phyloP scores from a whole-genome alignment of 352 stramenopile genomes.

The Phytopythium aichiense region DNA sequence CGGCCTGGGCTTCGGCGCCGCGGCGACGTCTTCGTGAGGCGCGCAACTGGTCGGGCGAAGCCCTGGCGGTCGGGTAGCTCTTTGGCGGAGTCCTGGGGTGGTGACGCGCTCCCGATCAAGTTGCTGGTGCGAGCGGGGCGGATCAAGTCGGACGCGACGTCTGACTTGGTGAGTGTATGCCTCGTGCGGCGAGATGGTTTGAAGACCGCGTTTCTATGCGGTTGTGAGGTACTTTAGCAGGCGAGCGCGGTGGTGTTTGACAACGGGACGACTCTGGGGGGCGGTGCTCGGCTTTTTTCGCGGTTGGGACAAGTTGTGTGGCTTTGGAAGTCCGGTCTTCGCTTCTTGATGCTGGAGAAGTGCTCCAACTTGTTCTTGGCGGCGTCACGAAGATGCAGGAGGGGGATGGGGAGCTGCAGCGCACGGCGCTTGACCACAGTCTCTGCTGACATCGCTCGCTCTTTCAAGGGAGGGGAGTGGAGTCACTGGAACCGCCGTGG shows the following conservation, averaged over 20 bases:
- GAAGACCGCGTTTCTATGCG: too few species aligned
- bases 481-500: too few species aligned
- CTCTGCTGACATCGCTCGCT: too few species aligned
- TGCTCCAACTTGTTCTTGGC: not conserved
- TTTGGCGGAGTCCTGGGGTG: not conserved
- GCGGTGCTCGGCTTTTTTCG: not conserved
- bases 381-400: not conserved
- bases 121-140: not conserved
- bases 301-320: not conserved
- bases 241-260: not conserved
- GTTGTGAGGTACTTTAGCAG: not conserved
- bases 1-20: not conserved
- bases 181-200: too few species aligned
- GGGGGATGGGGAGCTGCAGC: too few species aligned
- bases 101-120: not conserved
- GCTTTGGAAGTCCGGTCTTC: not conserved
- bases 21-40: not conserved
- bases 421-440: too few species aligned
- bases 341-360: not conserved
- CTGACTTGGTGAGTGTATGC: too few species aligned
- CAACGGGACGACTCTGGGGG: not conserved
- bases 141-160: too few species aligned
- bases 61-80: not conserved
- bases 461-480: too few species aligned
- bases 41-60: not conserved